Evolutionary conservation across 768 basidiomycete genomes (phyloP).

Genomic region (Lactarius quietus): DNA sequence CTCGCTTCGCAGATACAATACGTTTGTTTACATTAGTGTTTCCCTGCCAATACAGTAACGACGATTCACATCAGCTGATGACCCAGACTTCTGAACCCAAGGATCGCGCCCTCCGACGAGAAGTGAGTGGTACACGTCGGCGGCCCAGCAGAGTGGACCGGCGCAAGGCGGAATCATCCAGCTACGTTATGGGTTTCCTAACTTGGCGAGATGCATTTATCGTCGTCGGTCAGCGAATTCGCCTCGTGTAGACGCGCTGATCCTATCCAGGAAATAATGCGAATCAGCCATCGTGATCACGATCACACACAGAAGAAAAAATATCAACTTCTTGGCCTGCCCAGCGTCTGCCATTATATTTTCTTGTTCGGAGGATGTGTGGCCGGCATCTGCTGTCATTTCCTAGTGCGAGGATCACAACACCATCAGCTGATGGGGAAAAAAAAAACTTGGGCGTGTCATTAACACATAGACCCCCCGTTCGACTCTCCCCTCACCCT

Average conservation of each 20-base stretch:
- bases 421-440: not conserved
- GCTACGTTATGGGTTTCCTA: slow-evolving; percentile 1
- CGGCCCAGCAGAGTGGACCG: not conserved
- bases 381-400: slow-evolving; percentile 1
- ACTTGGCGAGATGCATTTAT: slow-evolving; percentile 14
- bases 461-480: not conserved
- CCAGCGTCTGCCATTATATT: not conserved
- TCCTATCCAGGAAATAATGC: slow-evolving; percentile 18
- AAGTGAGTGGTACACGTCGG: not conserved
- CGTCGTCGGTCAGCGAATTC: slow-evolving; percentile 16
- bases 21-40: slow-evolving; percentile 11
- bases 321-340: not conserved
- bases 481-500: not conserved
- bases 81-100: not conserved
- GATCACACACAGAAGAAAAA: not conserved
- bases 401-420: not conserved
- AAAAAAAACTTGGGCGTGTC: not conserved
- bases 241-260: slow-evolving; percentile 13
- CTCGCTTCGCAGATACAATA: slow-evolving; percentile 10
- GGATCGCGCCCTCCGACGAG: not conserved
- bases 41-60: slow-evolving; percentile 12
- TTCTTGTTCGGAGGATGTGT: slow-evolving; percentile 1
- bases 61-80: slow-evolving; percentile 12
- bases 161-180: not conserved
- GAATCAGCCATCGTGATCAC: slow-evolving; percentile 20